Base-by-base conservation (phyloP, 768 basidiomycete genomes). In the Saitozyma sp. region DNA sequence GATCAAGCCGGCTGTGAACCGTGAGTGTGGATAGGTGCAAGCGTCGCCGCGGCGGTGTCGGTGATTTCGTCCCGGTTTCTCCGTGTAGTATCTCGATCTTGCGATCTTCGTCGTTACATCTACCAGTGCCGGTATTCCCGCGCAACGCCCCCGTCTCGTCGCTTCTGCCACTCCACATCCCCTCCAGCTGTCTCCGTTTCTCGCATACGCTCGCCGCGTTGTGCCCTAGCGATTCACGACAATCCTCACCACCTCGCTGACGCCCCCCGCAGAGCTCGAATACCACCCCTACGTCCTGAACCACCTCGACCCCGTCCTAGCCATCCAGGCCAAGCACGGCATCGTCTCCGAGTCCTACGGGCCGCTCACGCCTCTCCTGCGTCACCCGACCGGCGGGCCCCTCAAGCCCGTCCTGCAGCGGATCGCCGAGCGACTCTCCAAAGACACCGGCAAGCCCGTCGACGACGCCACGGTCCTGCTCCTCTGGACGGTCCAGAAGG, bases 1-100 rank as follows among this genome's bases (percentile, higher is more conserved):
- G 69, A 65, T 76, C 77, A 75, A 74, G 63, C 79, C 79, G 3
- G 77, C 73, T 41, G 63, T 69, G 29, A 77, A 80, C 68, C 79
- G 71, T 75, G 49, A 8, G 69, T 63, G n/a, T 45, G 57, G 29
- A 29, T 29, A 5, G 29, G 29, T 29, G n/a, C n/a, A n/a, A n/a
- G n/a, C n/a, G n/a, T n/a, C n/a, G n/a, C n/a, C 29, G 29, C 29
- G 29, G 29, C 29, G 29, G 29, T 29, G 29, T 2, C 29, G 29
- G 29, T 29, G 29, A 5, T 29, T 29, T 29, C 29, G 29, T 5
- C 2, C 29, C 29, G 29, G 29, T 29, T 29, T 29, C 29, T 29
- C 29, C 29, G 29, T 29, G 29, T 29, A 29, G 29, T 29, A 2
- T 5, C 29, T 5, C 29, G 2, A 29, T 29, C 29, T 29, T 29